These are phyloP conservation scores for Penicilliopsis zonata DNA, from an alignment of 495 filamentous ascomycete genomes.

Conservation along the genomic window DNA sequence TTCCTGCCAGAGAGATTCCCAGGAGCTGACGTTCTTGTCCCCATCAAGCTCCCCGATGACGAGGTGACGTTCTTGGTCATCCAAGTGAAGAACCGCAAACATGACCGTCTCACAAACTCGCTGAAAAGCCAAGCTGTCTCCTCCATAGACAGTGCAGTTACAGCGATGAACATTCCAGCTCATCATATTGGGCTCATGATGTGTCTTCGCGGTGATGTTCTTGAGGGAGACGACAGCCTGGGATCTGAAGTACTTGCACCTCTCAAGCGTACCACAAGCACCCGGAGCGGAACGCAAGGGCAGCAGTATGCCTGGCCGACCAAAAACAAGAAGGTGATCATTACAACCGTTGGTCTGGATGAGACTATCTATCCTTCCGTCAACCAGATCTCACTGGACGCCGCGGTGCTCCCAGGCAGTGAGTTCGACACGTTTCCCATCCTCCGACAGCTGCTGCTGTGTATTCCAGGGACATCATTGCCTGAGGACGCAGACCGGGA, in stretches of 20 bases:
- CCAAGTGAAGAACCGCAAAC: not conserved
- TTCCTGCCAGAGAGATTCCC: not conserved
- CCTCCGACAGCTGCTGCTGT: no score
- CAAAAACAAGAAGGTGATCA: no score
- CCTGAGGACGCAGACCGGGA: no score
- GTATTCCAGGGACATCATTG: no score
- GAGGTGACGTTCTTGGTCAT: not conserved
- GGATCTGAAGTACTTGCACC: not conserved
- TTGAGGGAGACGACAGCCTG: not conserved
- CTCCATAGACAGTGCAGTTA: not conserved
- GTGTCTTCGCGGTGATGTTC: not conserved
- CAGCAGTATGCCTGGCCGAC: not conserved
- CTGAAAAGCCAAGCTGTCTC: not conserved
- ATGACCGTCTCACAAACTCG: not conserved
- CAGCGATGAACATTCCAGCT: not conserved
- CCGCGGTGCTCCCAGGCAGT: no score
- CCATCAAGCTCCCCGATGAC: not conserved
- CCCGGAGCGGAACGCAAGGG: not conserved
- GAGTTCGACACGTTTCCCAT: no score
- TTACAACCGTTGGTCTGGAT: no score
- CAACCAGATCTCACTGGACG: no score
- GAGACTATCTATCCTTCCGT: no score
- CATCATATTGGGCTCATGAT: not conserved
- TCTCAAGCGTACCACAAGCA: not conserved
- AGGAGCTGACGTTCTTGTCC: conserved; percentile 1